Base-by-base conservation (phyloP, 371 early-diverging fungal genomes). In the Mucor indicus region DNA sequence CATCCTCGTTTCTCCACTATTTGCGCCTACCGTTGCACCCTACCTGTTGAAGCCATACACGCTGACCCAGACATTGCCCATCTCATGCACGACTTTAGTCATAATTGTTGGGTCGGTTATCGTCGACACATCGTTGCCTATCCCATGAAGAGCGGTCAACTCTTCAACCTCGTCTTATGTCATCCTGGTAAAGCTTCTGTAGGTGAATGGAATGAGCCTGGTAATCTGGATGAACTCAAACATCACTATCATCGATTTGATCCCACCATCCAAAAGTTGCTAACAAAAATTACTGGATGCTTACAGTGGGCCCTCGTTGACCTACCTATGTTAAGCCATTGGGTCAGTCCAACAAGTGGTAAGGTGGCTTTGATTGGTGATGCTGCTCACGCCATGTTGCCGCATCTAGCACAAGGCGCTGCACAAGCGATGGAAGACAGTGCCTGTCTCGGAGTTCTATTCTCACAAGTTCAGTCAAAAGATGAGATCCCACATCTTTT, bases 341-440 rank as follows among this genome's bases (percentile, higher is more conserved):
- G 62, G 62, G 54, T 62, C 16, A 62, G 62, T 13, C 44, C n/a
- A n/a, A n/a, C 53, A 5, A 46, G 50, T 6, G 62, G 62, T 9
- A 48, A 46, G 19, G 38, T 57, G 4, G 36, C 17, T 13, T 24
- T 64, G 2, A 33, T 64, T 40, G 64, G 64, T 4, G 64, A 64
- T 38, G 60, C 64, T 23, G 60, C 64, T 8, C 64, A 64, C 38
- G 64, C 64, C 6, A 64, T 64, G 64, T 38, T 55, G 20, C 54
- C 64, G 3, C 53, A 57, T 38, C 62, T 62, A 33, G 62, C 62
- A 29, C 62, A 62, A 40, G 62, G 62, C 3, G 62, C 62, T 19
- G 62, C 62, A 8, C 53, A 52, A 16, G 62, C 62, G 9, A 43
- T 62, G 25, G 62, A 62, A 53, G 62, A 62, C 38, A 53, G 47